Evolutionary conservation across 768 basidiomycete genomes (phyloP).

Genomic region (Cystobasidiopsis lactophilus): DNA sequence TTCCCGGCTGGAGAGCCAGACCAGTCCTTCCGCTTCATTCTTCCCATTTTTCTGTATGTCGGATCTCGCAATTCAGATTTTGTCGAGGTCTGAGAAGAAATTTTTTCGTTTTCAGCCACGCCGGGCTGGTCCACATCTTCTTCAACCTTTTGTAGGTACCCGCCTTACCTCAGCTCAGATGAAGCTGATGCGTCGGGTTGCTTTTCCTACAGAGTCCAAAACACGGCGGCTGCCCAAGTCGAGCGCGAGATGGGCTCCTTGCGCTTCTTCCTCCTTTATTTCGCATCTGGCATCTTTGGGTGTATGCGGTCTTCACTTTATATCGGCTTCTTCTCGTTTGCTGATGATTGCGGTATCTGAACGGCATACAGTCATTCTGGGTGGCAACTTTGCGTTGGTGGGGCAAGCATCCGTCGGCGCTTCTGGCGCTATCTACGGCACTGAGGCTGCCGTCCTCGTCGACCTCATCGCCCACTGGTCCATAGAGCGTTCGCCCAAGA

Average conservation of each 20-base stretch:
- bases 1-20: conserved; percentile 31
- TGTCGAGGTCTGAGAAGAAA: background rate
- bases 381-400: conserved; percentile 77
- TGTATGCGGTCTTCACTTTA: conserved; percentile 25
- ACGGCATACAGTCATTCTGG: conserved; percentile 34
- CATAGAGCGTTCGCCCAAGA: conserved; percentile 57
- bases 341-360: background rate
- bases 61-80: background rate
- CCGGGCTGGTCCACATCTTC: conserved; percentile 76
- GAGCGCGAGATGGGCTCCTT: conserved; percentile 72
- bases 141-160: conserved; percentile 79
- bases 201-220: background rate
- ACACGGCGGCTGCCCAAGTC: conserved; percentile 31
- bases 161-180: conserved; percentile 29
- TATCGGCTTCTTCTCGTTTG: background rate
- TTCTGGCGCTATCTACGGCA: conserved; percentile 41
- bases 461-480: conserved; percentile 84
- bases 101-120: conserved; percentile 31
- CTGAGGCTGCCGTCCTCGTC: conserved; percentile 16
- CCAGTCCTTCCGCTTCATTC: conserved; percentile 33
- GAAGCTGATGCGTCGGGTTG: conserved; percentile 1
- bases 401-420: conserved; percentile 78
- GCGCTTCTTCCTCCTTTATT: conserved; percentile 65
- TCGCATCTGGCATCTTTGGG: conserved; percentile 84
- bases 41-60: conserved; percentile 7